Conservation (phyloP, 495 filamentous ascomycete species). For the Penicillium daleae region DNA sequence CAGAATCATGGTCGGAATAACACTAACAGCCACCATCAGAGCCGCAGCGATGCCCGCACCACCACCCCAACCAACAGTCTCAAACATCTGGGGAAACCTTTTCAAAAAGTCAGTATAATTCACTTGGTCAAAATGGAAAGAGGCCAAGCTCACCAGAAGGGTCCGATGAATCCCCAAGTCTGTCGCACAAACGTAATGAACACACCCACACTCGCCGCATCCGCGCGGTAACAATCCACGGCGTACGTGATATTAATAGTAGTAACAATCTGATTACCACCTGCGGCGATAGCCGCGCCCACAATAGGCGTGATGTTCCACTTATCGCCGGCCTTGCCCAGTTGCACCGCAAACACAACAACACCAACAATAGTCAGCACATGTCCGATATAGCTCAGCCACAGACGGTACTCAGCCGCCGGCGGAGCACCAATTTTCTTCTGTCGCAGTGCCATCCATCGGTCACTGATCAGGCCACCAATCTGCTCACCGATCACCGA, state of each 20-base stretch:
- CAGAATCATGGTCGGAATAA: constrained; percentile 49
- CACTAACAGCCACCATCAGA: constrained; percentile 47
- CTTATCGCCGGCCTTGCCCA: constrained; percentile 40
- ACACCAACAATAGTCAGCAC: constrained; percentile 52
- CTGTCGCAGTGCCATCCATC: constrained; percentile 49
- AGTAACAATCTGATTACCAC: constrained; percentile 61
- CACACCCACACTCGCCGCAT: constrained; percentile 57
- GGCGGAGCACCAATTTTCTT: constrained; percentile 29
- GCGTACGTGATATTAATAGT: constrained; percentile 61
- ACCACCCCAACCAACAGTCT: constrained; percentile 43
- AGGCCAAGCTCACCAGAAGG: constrained; percentile 51
- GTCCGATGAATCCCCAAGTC: constrained; percentile 62
- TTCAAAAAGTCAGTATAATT: constrained; percentile 4
- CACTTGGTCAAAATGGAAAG: not conserved
- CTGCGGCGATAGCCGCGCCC: constrained; percentile 53
- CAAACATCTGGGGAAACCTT: constrained; percentile 58
- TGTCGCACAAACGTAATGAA: constrained; percentile 59
- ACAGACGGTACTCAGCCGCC: constrained; percentile 53
- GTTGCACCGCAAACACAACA: constrained; percentile 54
- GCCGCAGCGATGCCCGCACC: constrained; percentile 48
- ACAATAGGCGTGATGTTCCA: constrained; percentile 57
- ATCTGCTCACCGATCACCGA: constrained; percentile 60
- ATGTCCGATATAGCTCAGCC: constrained; percentile 57
- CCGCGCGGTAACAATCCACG: constrained; percentile 55
- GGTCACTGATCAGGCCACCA: constrained; percentile 54